A percentile compares a stretch with the other conserved stretches of the same genome.
Conservation (phyloP, 352 stramenopile species). For the Globisporangium cylindrosporum region DNA sequence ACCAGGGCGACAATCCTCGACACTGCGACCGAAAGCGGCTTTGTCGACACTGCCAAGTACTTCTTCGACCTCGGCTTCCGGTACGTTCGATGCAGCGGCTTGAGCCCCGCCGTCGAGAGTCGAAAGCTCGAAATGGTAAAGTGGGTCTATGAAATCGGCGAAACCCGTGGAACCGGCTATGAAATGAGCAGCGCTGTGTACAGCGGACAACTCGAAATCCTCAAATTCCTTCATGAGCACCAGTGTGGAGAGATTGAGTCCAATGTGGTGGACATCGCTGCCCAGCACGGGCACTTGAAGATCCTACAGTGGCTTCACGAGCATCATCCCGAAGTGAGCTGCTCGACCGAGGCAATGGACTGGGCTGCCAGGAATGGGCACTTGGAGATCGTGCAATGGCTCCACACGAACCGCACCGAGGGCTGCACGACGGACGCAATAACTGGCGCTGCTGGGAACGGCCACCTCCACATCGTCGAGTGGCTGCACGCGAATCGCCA, state of each 20-base stretch:
- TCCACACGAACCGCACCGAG: neutral
- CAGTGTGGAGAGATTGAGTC: neutral
- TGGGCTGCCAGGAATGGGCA: too few species aligned
- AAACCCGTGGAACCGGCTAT: too few species aligned
- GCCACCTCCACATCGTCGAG: too few species aligned
- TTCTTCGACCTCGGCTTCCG: neutral
- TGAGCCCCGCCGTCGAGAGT: neutral
- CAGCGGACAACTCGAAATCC: neutral
- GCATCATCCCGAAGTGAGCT: too few species aligned
- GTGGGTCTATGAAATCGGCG: too few species aligned
- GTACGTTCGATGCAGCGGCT: too few species aligned
- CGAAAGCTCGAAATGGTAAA: too few species aligned
- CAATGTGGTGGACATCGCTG: neutral
- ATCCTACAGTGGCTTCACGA: slow-evolving; percentile 1
- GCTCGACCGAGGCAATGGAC: too few species aligned
- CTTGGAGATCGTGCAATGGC: neutral
- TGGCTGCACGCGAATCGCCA: too few species aligned
- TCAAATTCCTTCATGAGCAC: neutral
- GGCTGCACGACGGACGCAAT: neutral
- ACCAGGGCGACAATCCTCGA: neutral
- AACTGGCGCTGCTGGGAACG: too few species aligned
- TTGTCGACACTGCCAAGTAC: neutral
- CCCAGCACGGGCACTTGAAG: neutral
- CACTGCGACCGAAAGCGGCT: neutral
- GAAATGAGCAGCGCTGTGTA: too few species aligned